phyloP scores from a whole-genome alignment of 192 early-diverging fungal species.

The Podila epicladia region DNA sequence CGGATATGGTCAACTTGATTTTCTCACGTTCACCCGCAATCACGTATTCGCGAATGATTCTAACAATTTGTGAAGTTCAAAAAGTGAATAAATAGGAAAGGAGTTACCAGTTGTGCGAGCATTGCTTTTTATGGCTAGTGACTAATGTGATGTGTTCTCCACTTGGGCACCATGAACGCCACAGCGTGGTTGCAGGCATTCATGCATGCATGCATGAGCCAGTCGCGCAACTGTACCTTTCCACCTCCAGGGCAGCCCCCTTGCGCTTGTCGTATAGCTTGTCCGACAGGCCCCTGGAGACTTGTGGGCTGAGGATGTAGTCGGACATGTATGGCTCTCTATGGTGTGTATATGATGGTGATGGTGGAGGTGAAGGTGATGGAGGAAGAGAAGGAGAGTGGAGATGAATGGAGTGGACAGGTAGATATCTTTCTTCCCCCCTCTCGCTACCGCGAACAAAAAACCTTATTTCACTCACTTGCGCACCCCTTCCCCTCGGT shows the following conservation, averaged over 20 bases:
- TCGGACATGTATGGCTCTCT: conserved; percentile 36
- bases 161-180: neutral
- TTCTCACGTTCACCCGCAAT: conserved; percentile 60
- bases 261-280: conserved; percentile 96
- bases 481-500: too few relatives aligned
- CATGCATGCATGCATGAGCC: neutral
- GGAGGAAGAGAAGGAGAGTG: neutral
- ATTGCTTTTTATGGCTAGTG: too few relatives aligned
- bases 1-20: conserved; percentile 78
- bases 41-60: conserved; percentile 74
- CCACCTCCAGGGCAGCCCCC: conserved; percentile 89
- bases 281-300: conserved; percentile 85
- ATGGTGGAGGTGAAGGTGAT: neutral
- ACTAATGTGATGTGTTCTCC: neutral
- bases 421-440: too few relatives aligned
- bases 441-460: too few relatives aligned
- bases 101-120: too few relatives aligned
- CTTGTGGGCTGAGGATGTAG: conserved; percentile 54
- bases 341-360: neutral
- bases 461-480: too few relatives aligned
- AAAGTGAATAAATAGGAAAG: neutral
- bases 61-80: conserved; percentile 5
- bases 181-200: too few relatives aligned
- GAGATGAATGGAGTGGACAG: neutral
- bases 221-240: conserved; percentile 61